Evolutionary conservation across 2,329 filamentous ascomycete genomes (phyloP).

Genomic region (Fusarium mundagurra): DNA sequence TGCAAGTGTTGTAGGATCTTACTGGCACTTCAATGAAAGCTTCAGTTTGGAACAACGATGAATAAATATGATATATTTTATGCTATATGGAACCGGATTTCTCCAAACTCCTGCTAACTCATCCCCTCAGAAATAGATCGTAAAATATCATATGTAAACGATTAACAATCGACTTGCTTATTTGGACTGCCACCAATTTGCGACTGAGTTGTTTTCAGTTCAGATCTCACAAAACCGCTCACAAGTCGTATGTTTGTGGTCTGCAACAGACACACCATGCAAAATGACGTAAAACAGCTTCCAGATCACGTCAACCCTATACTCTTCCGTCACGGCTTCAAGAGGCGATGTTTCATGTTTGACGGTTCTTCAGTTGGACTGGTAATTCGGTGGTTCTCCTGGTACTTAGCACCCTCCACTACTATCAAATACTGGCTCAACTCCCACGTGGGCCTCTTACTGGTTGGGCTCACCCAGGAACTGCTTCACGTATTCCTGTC

Average conservation of each 20-base stretch:
- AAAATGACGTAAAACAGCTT: conserved; percentile 28
- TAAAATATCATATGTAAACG: background rate
- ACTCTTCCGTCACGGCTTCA: conserved; percentile 2
- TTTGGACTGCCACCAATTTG: background rate
- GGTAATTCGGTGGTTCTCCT: conserved; percentile 15
- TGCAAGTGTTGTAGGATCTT: background rate
- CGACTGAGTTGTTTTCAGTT: background rate
- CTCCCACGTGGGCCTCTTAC: conserved; percentile 39
- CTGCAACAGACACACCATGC: background rate
- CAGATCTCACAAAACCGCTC: background rate
- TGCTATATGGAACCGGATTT: conserved; percentile 3
- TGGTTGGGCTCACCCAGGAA: conserved; percentile 48
- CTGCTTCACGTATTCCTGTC: conserved; percentile 77
- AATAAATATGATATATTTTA: background rate
- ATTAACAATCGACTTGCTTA: background rate
- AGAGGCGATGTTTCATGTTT: conserved; percentile 3
- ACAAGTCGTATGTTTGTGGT: conserved; percentile 19
- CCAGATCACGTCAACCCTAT: conserved; percentile 28
- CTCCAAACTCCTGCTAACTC: conserved; percentile 32
- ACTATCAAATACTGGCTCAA: conserved; percentile 7
- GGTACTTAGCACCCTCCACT: conserved; percentile 11
- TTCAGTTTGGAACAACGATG: background rate
- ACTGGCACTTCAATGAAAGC: background rate
- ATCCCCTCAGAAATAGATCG: background rate
- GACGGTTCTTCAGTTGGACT: conserved; percentile 17